A percentile compares a stretch with the other conserved stretches of the same genome.
These are phyloP conservation scores for Penicillium soppii DNA, from an alignment of 495 filamentous ascomycete species.

Conservation along the genomic window DNA sequence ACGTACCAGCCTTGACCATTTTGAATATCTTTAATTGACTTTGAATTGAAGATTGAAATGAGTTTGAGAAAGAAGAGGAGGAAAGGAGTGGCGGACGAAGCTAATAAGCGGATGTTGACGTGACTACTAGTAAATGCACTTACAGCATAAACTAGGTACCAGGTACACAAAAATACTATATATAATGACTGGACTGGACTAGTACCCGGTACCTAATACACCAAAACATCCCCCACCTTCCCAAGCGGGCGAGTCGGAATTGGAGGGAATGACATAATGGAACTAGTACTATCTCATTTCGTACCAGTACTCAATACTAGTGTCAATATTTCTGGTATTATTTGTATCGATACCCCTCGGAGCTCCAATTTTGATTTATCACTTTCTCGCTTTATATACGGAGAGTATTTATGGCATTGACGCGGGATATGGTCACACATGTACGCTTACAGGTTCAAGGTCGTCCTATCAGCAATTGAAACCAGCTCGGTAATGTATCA, in stretches of 20 bases:
- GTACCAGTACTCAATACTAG: not conserved
- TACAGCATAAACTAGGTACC: not conserved
- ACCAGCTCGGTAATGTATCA: not conserved
- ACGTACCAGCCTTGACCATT: constrained; percentile 96
- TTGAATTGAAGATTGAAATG: constrained; percentile 8
- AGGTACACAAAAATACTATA: not conserved
- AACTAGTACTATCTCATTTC: not conserved
- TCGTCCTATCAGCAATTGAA: not conserved
- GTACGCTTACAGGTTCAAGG: not conserved
- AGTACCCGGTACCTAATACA: constrained; percentile 13
- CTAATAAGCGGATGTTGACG: constrained; percentile 36
- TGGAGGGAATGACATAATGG: constrained; percentile 33
- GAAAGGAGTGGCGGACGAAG: constrained; percentile 16
- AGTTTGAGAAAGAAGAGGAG: constrained; percentile 9
- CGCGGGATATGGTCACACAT: not conserved
- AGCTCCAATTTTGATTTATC: not conserved
- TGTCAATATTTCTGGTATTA: not conserved
- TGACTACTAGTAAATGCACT: constrained; percentile 18
- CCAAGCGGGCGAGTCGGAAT: constrained; percentile 26
- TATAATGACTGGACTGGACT: not conserved
- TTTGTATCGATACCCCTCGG: not conserved
- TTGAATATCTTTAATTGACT: constrained; percentile 50
- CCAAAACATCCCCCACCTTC: constrained; percentile 30
- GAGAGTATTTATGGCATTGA: not conserved
- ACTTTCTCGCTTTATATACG: not conserved